A percentile compares a stretch with the other conserved stretches of the same genome.
phyloP scores from a whole-genome alignment of 129 eudicot species.

The Artemisia argyi region DNA sequence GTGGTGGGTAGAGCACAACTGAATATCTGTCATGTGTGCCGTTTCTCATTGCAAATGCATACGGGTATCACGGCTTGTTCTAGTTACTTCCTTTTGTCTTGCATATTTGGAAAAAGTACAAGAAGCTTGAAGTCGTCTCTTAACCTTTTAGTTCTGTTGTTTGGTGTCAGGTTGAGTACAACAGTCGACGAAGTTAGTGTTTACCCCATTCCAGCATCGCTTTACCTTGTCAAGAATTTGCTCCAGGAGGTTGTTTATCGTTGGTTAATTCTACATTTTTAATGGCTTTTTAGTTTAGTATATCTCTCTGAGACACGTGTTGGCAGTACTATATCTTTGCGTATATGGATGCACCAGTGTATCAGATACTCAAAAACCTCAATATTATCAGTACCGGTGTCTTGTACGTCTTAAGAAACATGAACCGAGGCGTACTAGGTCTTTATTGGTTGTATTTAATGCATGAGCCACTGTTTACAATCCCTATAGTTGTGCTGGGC shows the following conservation, averaged over 20 bases:
- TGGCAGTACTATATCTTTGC: slow-evolving; percentile 97
- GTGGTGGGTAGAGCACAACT: too few relatives aligned
- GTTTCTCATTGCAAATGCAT: too few relatives aligned
- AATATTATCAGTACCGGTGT: slow-evolving; percentile 95
- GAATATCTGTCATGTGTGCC: too few relatives aligned
- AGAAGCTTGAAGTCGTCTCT: too few relatives aligned
- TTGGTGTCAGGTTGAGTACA: slow-evolving; percentile 68
- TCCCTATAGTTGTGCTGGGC: too few relatives aligned
- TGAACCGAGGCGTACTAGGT: too few relatives aligned
- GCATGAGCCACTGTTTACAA: too few relatives aligned
- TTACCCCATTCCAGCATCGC: slow-evolving; percentile 96
- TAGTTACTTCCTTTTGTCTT: too few relatives aligned
- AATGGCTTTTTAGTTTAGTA: slow-evolving; percentile 10
- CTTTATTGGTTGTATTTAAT: too few relatives aligned
- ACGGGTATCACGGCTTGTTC: too few relatives aligned
- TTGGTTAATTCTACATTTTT: slow-evolving; percentile 5
- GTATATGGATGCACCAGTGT: slow-evolving; percentile 99
- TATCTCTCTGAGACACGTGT: slow-evolving; percentile 33
- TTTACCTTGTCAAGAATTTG: slow-evolving; percentile 90
- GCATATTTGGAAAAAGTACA: too few relatives aligned
- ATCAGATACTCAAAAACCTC: slow-evolving; percentile 92
- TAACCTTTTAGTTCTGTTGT: slow-evolving; percentile 22
- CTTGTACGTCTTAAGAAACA: too few relatives aligned
- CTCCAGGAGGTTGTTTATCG: slow-evolving; percentile 65
- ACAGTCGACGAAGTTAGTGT: slow-evolving; percentile 90